These are phyloP conservation scores for Omphalea diandra DNA, from an alignment of 441 rosid genomes.

Conservation along the genomic window DNA sequence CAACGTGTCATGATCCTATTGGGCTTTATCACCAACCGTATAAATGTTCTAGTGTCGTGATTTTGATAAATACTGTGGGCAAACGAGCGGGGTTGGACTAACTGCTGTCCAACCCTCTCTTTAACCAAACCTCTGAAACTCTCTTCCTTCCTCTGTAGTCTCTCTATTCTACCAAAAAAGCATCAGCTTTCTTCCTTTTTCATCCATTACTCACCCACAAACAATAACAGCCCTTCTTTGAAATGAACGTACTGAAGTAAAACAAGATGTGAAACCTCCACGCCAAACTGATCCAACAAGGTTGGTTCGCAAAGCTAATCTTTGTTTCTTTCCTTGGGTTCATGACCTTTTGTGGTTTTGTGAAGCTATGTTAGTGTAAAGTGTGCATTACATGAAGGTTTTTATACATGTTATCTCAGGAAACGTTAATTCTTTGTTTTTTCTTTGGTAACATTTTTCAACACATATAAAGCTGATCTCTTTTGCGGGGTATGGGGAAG, in stretches of 20 bases:
- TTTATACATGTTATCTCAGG: no score
- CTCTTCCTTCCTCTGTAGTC: background rate
- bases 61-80: slow-evolving; percentile 50
- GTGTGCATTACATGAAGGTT: no score
- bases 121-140: background rate
- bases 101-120: slow-evolving; percentile 20
- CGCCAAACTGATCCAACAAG: background rate
- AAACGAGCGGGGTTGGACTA: slow-evolving; percentile 40
- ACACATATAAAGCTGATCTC: background rate
- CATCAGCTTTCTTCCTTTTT: slow-evolving; percentile 1
- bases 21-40: slow-evolving; percentile 18
- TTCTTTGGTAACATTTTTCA: background rate
- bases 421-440: no score
- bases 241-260: background rate
- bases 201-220: background rate
- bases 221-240: background rate
- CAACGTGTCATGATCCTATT: slow-evolving; percentile 25
- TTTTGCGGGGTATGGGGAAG: slow-evolving; percentile 70
- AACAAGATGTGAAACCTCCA: background rate
- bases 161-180: no score
- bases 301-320: no score
- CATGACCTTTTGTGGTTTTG: background rate
- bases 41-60: slow-evolving; percentile 36
- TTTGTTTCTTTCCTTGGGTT: no score
- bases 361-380: no score